Conservation (phyloP, 1,284 basidiomycete genomes). For the Rhodofomes roseus region DNA sequence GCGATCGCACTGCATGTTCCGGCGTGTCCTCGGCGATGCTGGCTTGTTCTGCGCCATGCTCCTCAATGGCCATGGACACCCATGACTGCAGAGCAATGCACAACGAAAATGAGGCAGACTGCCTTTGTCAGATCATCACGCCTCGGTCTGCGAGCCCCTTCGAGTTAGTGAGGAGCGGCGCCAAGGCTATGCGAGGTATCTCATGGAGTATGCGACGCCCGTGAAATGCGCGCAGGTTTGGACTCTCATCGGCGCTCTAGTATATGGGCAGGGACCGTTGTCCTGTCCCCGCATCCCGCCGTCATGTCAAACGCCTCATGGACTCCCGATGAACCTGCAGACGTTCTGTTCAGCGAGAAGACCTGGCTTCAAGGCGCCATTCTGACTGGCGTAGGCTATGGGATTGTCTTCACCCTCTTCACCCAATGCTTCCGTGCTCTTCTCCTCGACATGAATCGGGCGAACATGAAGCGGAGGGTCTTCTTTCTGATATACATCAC, state of each 20-base stretch:
- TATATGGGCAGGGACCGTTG: neutral
- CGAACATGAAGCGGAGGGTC: neutral
- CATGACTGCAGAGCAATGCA: no score
- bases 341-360: neutral
- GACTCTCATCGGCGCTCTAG: neutral
- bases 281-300: neutral
- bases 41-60: no score
- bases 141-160: neutral
- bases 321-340: neutral
- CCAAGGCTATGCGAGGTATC: neutral
- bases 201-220: neutral
- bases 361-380: neutral
- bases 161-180: neutral
- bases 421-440: neutral
- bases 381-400: neutral
- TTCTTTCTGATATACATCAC: neutral
- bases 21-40: no score
- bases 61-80: no score
- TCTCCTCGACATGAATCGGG: neutral
- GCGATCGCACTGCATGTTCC: no score
- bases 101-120: no score
- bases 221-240: neutral
- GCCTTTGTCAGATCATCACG: neutral
- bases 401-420: neutral
- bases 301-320: neutral